Evolutionary conservation across 2,329 filamentous ascomycete genomes (phyloP).

Genomic region (Pseudogymnoascus sp.): DNA sequence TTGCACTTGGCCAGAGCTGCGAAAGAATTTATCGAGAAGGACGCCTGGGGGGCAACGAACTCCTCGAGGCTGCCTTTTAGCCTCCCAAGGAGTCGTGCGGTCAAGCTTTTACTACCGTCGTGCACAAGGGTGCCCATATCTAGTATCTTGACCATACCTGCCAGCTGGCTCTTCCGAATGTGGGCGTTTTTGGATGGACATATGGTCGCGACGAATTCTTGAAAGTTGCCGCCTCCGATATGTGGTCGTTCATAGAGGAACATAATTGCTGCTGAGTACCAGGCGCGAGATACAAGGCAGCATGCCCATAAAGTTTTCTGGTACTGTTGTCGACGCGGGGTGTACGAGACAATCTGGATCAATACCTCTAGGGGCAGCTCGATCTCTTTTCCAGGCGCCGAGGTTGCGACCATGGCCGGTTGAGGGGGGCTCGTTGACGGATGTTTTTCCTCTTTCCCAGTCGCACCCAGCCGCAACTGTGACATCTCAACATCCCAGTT

Average conservation of each 20-base stretch:
- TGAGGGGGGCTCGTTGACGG: background rate
- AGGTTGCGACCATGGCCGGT: background rate
- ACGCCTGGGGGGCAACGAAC: conserved; percentile 28
- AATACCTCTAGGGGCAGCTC: conserved; percentile 27
- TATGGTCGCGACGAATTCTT: conserved; percentile 25
- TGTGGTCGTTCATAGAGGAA: conserved; percentile 23
- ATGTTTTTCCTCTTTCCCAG: background rate
- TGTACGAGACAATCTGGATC: conserved; percentile 23
- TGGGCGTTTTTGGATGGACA: conserved; percentile 30
- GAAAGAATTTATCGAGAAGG: conserved; percentile 28
- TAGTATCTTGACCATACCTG: conserved; percentile 22
- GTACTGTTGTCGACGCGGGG: conserved; percentile 16
- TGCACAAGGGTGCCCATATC: conserved; percentile 28
- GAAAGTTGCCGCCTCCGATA: conserved; percentile 25
- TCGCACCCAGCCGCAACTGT: conserved; percentile 11
- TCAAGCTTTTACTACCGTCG: conserved; percentile 24
- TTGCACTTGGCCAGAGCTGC: conserved; percentile 28
- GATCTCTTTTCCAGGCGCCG: conserved; percentile 14
- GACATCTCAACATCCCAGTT: conserved; percentile 28
- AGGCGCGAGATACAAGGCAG: conserved; percentile 24
- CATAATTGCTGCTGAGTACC: conserved; percentile 23
- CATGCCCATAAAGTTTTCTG: conserved; percentile 25
- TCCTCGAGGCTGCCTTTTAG: conserved; percentile 27
- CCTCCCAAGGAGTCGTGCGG: conserved; percentile 25
- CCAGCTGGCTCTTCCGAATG: conserved; percentile 24